Evolutionary conservation across 805 yeast species (phyloP), one percentile per base, ranked within the genome.

Genomic region (Candida coquimbonensis): DNA sequence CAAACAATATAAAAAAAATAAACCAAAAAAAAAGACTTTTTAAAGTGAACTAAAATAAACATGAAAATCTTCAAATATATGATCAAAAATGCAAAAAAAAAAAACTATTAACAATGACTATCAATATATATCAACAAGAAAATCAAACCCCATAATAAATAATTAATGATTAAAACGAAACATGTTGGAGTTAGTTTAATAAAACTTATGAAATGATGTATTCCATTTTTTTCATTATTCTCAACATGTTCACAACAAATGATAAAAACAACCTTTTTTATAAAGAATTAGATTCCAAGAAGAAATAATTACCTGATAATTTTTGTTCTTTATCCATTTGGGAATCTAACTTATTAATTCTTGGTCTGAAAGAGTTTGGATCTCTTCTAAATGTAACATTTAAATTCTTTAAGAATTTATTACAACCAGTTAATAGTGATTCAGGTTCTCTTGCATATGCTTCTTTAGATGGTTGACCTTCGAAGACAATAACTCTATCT

Each of bases 271-370:
- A 49, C 52, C 17, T 33, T 16, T 46, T 40, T 63, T 62, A 73
- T 56, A 73, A 67, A 48, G 68, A 79, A 39, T 69, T 58, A 56
- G 70, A 80, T 63, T 91, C 99, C 70, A 93, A 77, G 80, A 93
- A 93, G 82, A 93, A 93, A 74, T 85, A 93, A 75, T 91, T 90
- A 50, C 99, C 99, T 42, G 80, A 63, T 38, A 78, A 63, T 73
- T 93, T 93, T 71, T 93, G 99, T 73, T 93, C 98, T 72, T 85
- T 93, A 70, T 93, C 99, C 96, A 93, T 88, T 76, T 93, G 99
- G 45, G 98, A 90, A 63, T 87, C 98, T 63, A 87, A 73, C 72
- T 93, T 93, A 75, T 93, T 93, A 67, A 93, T 93, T 80, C 99
- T 87, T 62, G 99, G 99, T 73, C 99, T 85, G 78, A 80, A 93